Percentiles rank a stretch among this genome's conserved stretches.
Evolutionary conservation across 768 basidiomycete genomes (phyloP).

Genomic region (Podaxis sp.): DNA sequence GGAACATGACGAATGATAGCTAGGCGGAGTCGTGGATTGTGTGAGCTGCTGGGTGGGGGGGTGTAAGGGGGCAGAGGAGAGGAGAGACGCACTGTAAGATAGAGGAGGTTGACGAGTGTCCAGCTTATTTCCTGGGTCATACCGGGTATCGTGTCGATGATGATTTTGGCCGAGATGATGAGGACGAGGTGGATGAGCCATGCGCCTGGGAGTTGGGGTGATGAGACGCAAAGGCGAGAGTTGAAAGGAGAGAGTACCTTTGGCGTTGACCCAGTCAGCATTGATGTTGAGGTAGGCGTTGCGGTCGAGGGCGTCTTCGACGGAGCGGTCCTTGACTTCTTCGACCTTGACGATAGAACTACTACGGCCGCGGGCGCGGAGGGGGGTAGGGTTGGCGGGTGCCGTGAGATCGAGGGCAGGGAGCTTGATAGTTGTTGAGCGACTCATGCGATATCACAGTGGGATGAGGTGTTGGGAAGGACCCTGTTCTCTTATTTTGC

Average conservation of each 20-base stretch:
- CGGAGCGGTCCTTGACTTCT: constrained; percentile 64
- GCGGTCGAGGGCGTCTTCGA: constrained; percentile 76
- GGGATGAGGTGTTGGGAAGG: not conserved
- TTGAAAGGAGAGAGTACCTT: constrained; percentile 45
- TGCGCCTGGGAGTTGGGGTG: constrained; percentile 56
- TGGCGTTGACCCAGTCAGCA: constrained; percentile 91
- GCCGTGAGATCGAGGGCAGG: constrained; percentile 41
- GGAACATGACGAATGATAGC: constrained; percentile 98
- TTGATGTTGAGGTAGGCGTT: constrained; percentile 81
- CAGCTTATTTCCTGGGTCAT: constrained; percentile 94
- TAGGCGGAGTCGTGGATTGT: constrained; percentile 24
- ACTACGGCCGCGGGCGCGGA: constrained; percentile 53
- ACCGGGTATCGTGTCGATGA: constrained; percentile 91
- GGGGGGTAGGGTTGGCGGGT: constrained; percentile 15
- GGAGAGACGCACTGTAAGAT: constrained; percentile 69
- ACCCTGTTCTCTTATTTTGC: not conserved
- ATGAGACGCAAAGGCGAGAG: not conserved
- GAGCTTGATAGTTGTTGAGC: constrained; percentile 51
- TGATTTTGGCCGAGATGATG: constrained; percentile 84
- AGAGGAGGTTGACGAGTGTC: constrained; percentile 89
- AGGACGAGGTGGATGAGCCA: constrained; percentile 98
- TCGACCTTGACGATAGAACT: constrained; percentile 83
- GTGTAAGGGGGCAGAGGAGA: not conserved
- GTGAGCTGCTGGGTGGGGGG: not conserved
- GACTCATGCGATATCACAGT: constrained; percentile 37